Percentiles rank a stretch among this genome's conserved stretches.
These are phyloP conservation scores for Thelonectria olida DNA, from an alignment of 2,329 filamentous ascomycete genomes.

Conservation along the genomic window DNA sequence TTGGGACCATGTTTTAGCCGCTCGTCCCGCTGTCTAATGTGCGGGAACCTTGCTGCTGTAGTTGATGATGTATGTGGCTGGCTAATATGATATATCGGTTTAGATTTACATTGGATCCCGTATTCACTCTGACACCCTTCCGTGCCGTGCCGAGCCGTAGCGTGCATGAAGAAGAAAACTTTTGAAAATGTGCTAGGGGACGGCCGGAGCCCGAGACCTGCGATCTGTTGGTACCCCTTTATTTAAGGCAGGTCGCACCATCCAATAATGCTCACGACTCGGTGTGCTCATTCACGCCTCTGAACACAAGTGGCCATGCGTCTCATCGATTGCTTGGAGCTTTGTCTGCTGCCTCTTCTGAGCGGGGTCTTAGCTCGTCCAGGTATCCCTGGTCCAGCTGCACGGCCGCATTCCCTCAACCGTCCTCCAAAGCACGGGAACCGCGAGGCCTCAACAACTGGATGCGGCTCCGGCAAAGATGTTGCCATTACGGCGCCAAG, in stretches of 20 bases:
- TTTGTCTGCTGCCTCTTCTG: neutral
- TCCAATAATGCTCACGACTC: neutral
- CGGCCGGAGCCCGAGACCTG: neutral
- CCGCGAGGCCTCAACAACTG: neutral
- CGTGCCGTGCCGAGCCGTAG: conserved; percentile 1
- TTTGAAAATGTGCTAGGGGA: neutral
- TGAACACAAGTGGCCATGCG: conserved; percentile 6
- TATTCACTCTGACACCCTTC: neutral
- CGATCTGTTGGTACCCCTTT: neutral
- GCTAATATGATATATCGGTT: neutral
- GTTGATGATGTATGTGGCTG: conserved; percentile 1
- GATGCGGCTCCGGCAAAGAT: conserved; percentile 5
- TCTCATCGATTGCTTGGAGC: neutral
- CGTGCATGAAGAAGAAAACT: neutral
- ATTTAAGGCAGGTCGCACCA: neutral
- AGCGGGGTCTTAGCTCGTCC: neutral
- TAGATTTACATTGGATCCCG: neutral
- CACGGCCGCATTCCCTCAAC: conserved; percentile 18
- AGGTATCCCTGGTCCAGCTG: conserved; percentile 9
- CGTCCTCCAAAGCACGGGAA: conserved; percentile 6
- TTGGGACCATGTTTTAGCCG: neutral
- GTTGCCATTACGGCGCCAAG: conserved; percentile 1
- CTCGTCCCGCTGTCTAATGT: neutral
- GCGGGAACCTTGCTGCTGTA: conserved; percentile 2
- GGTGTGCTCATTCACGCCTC: neutral